Percentiles rank a stretch among this genome's conserved stretches.
These are phyloP conservation scores for Trichoderma sp. DNA, from an alignment of 2,329 filamentous ascomycete genomes.

Conservation along the genomic window DNA sequence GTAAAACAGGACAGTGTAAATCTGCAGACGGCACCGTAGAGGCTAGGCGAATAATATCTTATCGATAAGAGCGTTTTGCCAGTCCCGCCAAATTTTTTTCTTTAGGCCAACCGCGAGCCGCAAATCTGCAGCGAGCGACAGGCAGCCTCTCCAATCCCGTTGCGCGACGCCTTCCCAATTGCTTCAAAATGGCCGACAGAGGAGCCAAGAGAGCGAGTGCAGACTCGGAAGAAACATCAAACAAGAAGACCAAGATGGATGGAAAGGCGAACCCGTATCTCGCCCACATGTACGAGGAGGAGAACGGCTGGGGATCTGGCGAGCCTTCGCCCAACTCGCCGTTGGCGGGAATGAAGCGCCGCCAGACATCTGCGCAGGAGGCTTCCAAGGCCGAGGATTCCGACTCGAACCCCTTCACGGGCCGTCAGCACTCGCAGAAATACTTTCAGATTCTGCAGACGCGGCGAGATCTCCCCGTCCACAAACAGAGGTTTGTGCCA, in stretches of 20 bases:
- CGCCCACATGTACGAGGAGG: slow-evolving; percentile 71
- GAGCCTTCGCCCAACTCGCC: slow-evolving; percentile 43
- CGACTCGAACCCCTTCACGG: slow-evolving; percentile 82
- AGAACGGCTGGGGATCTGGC: slow-evolving; percentile 32
- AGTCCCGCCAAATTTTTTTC: slow-evolving; percentile 31
- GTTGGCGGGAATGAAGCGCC: slow-evolving; percentile 68
- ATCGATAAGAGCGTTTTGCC: slow-evolving; percentile 34
- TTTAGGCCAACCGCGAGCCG: slow-evolving; percentile 15
- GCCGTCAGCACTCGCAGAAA: slow-evolving; percentile 69
- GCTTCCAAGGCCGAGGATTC: slow-evolving; percentile 75
- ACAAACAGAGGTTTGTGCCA: slow-evolving; percentile 71
- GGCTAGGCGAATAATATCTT: slow-evolving; percentile 22
- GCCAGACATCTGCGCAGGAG: slow-evolving; percentile 75
- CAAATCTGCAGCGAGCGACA: slow-evolving; percentile 4
- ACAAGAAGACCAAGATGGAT: slow-evolving; percentile 46
- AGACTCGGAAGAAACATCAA: slow-evolving; percentile 41
- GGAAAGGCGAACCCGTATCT: slow-evolving; percentile 76
- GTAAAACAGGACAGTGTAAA: neutral
- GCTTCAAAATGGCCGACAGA: slow-evolving; percentile 40
- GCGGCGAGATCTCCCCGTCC: slow-evolving; percentile 82
- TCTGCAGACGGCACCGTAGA: neutral
- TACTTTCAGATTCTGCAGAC: slow-evolving; percentile 89
- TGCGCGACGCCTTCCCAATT: slow-evolving; percentile 21
- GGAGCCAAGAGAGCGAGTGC: slow-evolving; percentile 46
- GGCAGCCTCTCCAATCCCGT: neutral